Evolutionary conservation across 2,329 filamentous ascomycete species (phyloP).

Genomic region (Fusarium palustre): DNA sequence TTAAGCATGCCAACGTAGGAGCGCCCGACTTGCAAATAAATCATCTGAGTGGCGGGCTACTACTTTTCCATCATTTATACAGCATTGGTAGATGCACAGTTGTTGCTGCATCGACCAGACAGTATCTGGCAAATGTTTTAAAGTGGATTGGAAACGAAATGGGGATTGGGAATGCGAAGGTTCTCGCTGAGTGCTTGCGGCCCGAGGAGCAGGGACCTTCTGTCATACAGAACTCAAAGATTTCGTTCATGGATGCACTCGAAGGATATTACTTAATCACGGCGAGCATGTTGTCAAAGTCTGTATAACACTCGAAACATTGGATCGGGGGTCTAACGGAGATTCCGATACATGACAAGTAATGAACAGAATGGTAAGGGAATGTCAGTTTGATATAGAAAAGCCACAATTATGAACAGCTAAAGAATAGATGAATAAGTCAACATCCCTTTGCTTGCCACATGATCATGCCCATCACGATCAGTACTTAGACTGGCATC

Average conservation of each 20-base stretch:
- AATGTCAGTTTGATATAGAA: background rate
- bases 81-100: slow-evolving; percentile 9
- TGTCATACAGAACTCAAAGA: background rate
- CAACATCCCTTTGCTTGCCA: slow-evolving; percentile 18
- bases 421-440: slow-evolving; percentile 8
- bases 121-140: background rate
- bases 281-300: slow-evolving; percentile 19
- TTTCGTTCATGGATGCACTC: slow-evolving; percentile 13
- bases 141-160: slow-evolving; percentile 9
- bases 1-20: background rate
- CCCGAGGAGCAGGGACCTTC: slow-evolving; percentile 4
- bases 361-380: background rate
- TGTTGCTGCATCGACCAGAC: background rate
- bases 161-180: slow-evolving; percentile 9
- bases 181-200: slow-evolving; percentile 1
- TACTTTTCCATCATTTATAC: slow-evolving; percentile 14
- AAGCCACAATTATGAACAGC: background rate
- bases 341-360: background rate
- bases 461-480: slow-evolving; percentile 1
- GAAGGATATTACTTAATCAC: slow-evolving; percentile 23
- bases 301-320: background rate
- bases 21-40: background rate
- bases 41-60: background rate
- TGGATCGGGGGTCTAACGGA: background rate
- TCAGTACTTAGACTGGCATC: slow-evolving; percentile 9